Base-by-base conservation (phyloP, 108 stramenopile genomes). In the Aureococcus anophagefferens region DNA sequence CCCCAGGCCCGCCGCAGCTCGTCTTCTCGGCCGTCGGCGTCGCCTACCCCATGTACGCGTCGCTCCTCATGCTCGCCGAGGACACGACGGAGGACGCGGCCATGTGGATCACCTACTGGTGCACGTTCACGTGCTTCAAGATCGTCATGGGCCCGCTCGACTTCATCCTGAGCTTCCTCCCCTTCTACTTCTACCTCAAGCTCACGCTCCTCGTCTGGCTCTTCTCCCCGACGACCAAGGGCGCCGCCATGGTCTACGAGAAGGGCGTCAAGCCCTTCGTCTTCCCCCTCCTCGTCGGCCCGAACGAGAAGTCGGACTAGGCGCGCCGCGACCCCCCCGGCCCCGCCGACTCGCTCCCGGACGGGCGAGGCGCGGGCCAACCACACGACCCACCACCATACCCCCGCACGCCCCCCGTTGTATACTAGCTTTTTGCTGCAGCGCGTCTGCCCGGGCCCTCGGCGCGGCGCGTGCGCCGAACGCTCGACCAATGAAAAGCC, bases 31-130 rank as follows among this genome's bases (percentile, higher is more conserved):
- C 96, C 45, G 74, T 93, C 11, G 92, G 90, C 35, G 95, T 96
- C 77, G 77, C 92, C 29, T 98, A 96, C 85, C 96, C 96, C 30
- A 93, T 93, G 9, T 96, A 94, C 90, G 92, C 93, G 89, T 94
- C 94, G 21, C 95, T 98, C 80, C 94, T 94, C 77, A 92, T 93
- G 32, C 90, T 98, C 78, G 96, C 96, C 67, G 81, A 88, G 30
- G 75, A 77, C 35, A 73, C 73, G 34, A 75, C 83, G 30, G 78
- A 75, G 33, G 93, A 93, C 66, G 93, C 93, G 71, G 90, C 87
- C 13, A 93, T 96, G 74, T 98, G 96, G 96, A 85, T 97, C 46
- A 94, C 91, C 28, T 97, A 97, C 83, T 97, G 96, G 96, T 92
- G 96, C 37, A 92, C 95, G 33, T 97, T 94, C 67, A 86, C 87